Base-by-base conservation (phyloP, 495 filamentous ascomycete species). In the Podospora bellae-mahoneyi region DNA sequence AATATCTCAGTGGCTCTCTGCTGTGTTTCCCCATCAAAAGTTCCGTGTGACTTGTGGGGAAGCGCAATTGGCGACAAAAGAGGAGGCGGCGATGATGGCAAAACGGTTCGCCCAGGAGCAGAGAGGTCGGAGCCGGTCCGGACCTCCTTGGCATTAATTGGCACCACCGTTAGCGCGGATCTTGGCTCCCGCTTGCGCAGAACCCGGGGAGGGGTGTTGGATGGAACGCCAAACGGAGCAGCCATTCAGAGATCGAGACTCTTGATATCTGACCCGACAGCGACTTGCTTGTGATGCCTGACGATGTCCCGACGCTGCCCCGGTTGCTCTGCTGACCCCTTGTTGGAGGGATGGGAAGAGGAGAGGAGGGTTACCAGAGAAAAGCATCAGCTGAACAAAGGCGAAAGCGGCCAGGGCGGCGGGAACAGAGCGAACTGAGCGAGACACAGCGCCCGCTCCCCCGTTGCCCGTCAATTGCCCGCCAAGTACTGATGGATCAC, bases 401-500 rank as follows among this genome's bases (percentile, higher is more conserved):
- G 18, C 19, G 15, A 48, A 32, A 32, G 19, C 28, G 61, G 28
- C 27, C 27, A 34, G 32, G 28, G 61, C 18, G 61, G 32, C n/a
- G 32, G 18, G 28, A 48, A 48, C 7, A 4, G 30, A 61, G 23
- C 59, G 16, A 28, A 28, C 23, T 23, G 23, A 23, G 23, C 23
- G 23, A 23, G 23, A 23, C 59, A 30, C 26, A 30, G 5, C 26
- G 26, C 26, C 59, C 30, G 3, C 30, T 62, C n/a, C 61, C 30
- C 13, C 9, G 30, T 63, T 63, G 30, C 32, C 61, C 61, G 61
- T 32, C 61, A 63, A 63, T 63, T 20, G 30, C 18, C 18, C 27
- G 20, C 27, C 18, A 39, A 48, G 15, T 19, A n/a, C 30, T 39
- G 30, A 5, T 7, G 30, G 27, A 30, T 62, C 9, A 18, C 55